These are phyloP conservation scores for Aschersonia sp. DNA, from an alignment of 2,329 filamentous ascomycete genomes.

Conservation along the genomic window DNA sequence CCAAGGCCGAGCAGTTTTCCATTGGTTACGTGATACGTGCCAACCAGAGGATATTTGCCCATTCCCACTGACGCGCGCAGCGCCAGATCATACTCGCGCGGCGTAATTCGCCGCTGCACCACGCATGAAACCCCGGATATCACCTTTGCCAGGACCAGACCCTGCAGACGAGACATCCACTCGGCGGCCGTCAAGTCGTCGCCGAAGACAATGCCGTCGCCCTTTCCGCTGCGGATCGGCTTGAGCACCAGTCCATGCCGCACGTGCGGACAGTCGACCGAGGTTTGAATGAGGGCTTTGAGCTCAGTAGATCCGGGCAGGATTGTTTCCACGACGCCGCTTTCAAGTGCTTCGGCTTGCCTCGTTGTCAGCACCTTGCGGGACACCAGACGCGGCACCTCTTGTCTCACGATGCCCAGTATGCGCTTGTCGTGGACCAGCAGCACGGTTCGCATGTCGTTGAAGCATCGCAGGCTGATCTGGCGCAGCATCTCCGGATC, in stretches of 20 bases:
- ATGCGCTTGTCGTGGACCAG: constrained; percentile 28
- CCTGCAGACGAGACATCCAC: constrained; percentile 13
- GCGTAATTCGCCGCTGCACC: constrained; percentile 15
- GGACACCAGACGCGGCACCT: constrained; percentile 13
- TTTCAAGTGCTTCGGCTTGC: constrained; percentile 12
- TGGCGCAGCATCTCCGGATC: constrained; percentile 17
- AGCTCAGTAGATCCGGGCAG: constrained; percentile 15
- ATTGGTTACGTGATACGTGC: constrained; percentile 16
- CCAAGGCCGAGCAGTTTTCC: constrained; percentile 15
- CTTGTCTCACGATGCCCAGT: constrained; percentile 22
- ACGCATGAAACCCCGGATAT: constrained; percentile 7
- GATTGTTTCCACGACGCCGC: constrained; percentile 18
- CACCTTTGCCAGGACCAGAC: not conserved
- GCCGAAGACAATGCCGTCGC: constrained; percentile 23
- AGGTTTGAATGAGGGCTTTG: constrained; percentile 7
- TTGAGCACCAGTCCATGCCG: constrained; percentile 20
- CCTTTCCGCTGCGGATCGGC: constrained; percentile 22
- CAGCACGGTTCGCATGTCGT: constrained; percentile 24
- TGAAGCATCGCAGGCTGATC: constrained; percentile 21
- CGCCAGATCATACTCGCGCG: constrained; percentile 16
- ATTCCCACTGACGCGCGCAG: constrained; percentile 11
- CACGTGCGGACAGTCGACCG: constrained; percentile 3
- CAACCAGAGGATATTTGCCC: constrained; percentile 15
- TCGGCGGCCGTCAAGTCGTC: constrained; percentile 15
- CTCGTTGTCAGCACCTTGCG: constrained; percentile 11